Base-by-base conservation (phyloP, 2,329 filamentous ascomycete genomes). In the Aspergillus felis region DNA sequence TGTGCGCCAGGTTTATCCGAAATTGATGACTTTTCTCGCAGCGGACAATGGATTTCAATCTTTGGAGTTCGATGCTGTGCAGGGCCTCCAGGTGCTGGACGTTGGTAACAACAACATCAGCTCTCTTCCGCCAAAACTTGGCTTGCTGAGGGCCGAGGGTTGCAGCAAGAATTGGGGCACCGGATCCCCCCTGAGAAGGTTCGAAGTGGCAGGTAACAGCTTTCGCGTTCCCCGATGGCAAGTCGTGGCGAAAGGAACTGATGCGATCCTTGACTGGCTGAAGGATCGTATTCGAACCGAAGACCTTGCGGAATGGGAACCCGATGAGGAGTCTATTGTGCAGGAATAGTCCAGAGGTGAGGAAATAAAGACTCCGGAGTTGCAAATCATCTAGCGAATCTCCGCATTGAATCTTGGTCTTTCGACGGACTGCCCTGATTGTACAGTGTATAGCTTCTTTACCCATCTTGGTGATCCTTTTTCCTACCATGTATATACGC, bases 191-290 rank as follows among this genome's bases (percentile, higher is more conserved):
- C 85, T 76, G 78, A 89, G 80, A 74, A 83, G 80, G 54, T 78
- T 97, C 9, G 88, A 96, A 50, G 88, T 96, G 3, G 84, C 84
- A 28, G 92, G 92, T 0, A 97, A 97, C 71, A 82, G 87, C 32
- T 97, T 97, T 76, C 83, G 91, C 32, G 91, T 97, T 32, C 93
- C 93, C 0, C 85, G 90, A 56, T 92, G 89, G 78, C 89, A 89
- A 61, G 83, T 96, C 6, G 77, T 97, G 50, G 89, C 93, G 59
- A 89, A 91, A 61, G 93, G 93, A 0, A 97, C 92, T 0, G 91
- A 96, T 66, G 88, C 90, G 2, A 87, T 91, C 0, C 77, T 97
- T 63, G 81, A 86, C 51, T 96, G 91, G 89, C 74, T 97, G 52
- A 83, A 90, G 59, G 89, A 91, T 28, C 83, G 88, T 55, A 88